Conservation (phyloP, 169 alveolate genomes). For the Cryptosporidium ubiquitum region DNA sequence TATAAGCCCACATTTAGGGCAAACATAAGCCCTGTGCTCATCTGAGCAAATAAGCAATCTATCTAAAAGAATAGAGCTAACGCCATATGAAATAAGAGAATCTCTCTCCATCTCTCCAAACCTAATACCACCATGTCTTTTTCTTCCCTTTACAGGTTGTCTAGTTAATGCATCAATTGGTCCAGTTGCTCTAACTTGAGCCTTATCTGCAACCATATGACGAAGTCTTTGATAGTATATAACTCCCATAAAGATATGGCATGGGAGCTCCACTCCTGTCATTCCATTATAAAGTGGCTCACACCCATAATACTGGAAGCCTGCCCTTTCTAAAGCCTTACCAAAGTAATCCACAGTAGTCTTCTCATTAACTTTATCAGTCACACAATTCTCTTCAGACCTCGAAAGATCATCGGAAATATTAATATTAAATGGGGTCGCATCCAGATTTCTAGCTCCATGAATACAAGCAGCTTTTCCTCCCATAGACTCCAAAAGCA, state of each 20-base stretch:
- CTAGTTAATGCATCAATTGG: conserved; percentile 97
- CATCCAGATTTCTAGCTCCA: conserved; percentile 91
- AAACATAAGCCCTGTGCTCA: conserved; percentile 96
- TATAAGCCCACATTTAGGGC: conserved; percentile 98
- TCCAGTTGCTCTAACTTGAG: conserved; percentile 97
- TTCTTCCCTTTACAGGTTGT: conserved; percentile 99
- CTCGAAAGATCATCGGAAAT: conserved; percentile 55
- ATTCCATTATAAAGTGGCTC: conserved; percentile 98
- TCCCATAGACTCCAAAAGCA: conserved; percentile 98
- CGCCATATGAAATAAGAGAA: conserved; percentile 98
- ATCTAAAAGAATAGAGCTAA: conserved; percentile 95
- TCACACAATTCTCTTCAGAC: conserved; percentile 34
- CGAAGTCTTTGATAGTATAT: conserved; percentile 98
- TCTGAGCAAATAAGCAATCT: conserved; percentile 97
- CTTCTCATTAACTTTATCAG: conserved; percentile 14
- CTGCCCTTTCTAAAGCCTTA: conserved; percentile 54
- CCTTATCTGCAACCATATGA: conserved; percentile 99
- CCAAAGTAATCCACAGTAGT: conserved; percentile 81
- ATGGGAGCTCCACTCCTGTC: conserved; percentile 95
- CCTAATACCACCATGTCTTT: conserved; percentile 99
- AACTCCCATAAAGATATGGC: conserved; percentile 98
- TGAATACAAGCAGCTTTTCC: conserved; percentile 97
- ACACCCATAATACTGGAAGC: conserved; percentile 93
- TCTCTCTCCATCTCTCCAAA: conserved; percentile 99
- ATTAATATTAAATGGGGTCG: conserved; percentile 89